Conservation (phyloP, 768 basidiomycete genomes). For the Rubroboletus pulcherrimus region DNA sequence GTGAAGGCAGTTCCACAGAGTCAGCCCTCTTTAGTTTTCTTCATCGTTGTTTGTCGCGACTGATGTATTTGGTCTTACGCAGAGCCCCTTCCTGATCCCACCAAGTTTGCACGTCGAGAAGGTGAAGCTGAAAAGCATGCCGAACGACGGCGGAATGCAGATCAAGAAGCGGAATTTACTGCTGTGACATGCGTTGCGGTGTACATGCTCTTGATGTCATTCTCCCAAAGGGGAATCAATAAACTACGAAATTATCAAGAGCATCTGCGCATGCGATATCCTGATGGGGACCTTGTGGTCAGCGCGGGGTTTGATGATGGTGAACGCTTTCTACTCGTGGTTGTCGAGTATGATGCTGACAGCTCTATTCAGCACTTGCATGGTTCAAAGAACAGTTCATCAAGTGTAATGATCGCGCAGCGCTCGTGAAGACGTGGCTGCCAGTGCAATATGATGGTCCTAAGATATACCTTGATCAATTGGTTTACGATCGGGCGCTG, state of each 20-base stretch:
- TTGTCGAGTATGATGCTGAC: conserved; percentile 8
- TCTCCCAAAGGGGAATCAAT: conserved; percentile 91
- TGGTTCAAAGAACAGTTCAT: conserved; percentile 96
- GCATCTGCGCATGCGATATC: conserved; percentile 75
- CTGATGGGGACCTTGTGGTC: conserved; percentile 69
- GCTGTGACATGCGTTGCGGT: conserved; percentile 84
- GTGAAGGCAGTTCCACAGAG: conserved; percentile 84
- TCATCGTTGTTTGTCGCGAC: background rate
- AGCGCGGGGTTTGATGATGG: conserved; percentile 82
- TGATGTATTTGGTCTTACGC: conserved; percentile 4
- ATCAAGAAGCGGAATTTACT: conserved; percentile 76
- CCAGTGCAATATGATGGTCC: conserved; percentile 80
- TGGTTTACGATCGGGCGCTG: conserved; percentile 90
- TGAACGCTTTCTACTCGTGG: conserved; percentile 26
- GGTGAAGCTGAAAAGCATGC: conserved; percentile 74
- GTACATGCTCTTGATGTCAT: conserved; percentile 89
- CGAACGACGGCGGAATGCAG: conserved; percentile 62
- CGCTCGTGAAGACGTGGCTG: conserved; percentile 83
- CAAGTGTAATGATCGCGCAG: conserved; percentile 90
- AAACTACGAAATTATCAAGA: conserved; percentile 75
- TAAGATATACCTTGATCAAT: conserved; percentile 81
- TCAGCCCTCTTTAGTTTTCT: conserved; percentile 36
- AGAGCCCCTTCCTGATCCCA: conserved; percentile 82
- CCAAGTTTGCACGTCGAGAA: conserved; percentile 65
- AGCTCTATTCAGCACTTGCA: conserved; percentile 49